phyloP scores from a whole-genome alignment of 352 stramenopile species.

The Plasmopara halstedii region DNA sequence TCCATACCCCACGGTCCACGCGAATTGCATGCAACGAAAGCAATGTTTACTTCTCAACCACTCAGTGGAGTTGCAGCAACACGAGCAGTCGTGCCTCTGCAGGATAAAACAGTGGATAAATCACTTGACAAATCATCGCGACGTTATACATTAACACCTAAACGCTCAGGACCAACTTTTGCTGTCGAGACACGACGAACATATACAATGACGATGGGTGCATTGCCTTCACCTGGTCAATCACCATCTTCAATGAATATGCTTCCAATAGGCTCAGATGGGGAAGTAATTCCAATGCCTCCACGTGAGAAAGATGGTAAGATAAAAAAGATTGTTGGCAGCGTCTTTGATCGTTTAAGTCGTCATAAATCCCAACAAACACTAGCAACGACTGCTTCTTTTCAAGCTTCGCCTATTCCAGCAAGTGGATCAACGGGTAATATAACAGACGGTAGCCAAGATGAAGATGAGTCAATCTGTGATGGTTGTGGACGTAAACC shows the following conservation, averaged over 20 bases:
- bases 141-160: conserved; percentile 33
- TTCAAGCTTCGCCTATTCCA: conserved; percentile 15
- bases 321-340: conserved; percentile 77
- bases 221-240: conserved; percentile 24
- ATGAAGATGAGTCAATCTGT: conserved; percentile 52
- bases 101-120: conserved; percentile 17
- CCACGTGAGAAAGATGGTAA: conserved; percentile 40
- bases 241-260: conserved; percentile 18
- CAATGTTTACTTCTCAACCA: conserved; percentile 57
- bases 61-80: conserved; percentile 19
- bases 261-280: conserved; percentile 14
- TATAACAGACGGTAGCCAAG: conserved; percentile 7
- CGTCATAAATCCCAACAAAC: conserved; percentile 51
- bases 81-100: conserved; percentile 4
- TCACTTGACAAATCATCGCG: conserved; percentile 15
- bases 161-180: conserved; percentile 20
- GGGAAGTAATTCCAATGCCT: conserved; percentile 16
- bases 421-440: conserved; percentile 6
- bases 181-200: conserved; percentile 25
- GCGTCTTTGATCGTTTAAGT: conserved; percentile 58
- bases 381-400: conserved; percentile 10
- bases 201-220: conserved; percentile 26
- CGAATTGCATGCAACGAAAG: conserved; percentile 59
- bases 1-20: conserved; percentile 41
- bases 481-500: conserved; percentile 56